Evolutionary conservation across 2,329 filamentous ascomycete species (phyloP).

Genomic region (Beauveria bassiana): DNA sequence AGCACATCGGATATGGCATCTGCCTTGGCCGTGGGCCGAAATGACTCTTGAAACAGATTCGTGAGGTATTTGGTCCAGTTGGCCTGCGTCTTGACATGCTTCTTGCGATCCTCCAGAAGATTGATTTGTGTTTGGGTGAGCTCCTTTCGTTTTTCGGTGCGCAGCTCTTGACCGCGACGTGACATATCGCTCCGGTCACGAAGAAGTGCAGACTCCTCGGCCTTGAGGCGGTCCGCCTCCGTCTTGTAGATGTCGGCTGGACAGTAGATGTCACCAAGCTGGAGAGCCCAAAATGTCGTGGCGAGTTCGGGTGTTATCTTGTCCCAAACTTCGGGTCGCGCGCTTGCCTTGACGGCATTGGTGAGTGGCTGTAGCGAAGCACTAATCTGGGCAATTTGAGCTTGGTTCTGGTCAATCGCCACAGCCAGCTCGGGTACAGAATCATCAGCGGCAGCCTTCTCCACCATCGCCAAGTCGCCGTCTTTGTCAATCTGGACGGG

Average conservation of each 20-base stretch:
- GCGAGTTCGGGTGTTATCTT: slow-evolving; percentile 76
- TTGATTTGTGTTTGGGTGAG: slow-evolving; percentile 61
- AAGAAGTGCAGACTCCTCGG: slow-evolving; percentile 58
- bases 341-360: slow-evolving; percentile 52
- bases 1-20: slow-evolving; percentile 66
- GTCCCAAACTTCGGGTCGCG: slow-evolving; percentile 58
- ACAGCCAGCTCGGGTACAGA: slow-evolving; percentile 20
- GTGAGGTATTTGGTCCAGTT: slow-evolving; percentile 62
- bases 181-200: slow-evolving; percentile 68
- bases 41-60: slow-evolving; percentile 73
- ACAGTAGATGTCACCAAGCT: slow-evolving; percentile 72
- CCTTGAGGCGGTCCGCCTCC: slow-evolving; percentile 62
- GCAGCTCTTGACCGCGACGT: slow-evolving; percentile 57
- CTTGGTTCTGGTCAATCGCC: slow-evolving; percentile 22
- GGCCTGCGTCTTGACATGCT: slow-evolving; percentile 58
- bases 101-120: slow-evolving; percentile 65
- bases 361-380: slow-evolving; percentile 60
- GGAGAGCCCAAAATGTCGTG: slow-evolving; percentile 85
- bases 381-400: slow-evolving; percentile 20
- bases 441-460: slow-evolving; percentile 22
- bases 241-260: slow-evolving; percentile 70
- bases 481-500: slow-evolving; percentile 38
- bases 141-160: slow-evolving; percentile 55
- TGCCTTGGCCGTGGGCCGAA: slow-evolving; percentile 56
- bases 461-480: slow-evolving; percentile 48